A percentile compares a stretch with the other conserved stretches of the same genome.
Evolutionary conservation across 306 rosid species (phyloP).

Genomic region (Fragaria ananassa): DNA sequence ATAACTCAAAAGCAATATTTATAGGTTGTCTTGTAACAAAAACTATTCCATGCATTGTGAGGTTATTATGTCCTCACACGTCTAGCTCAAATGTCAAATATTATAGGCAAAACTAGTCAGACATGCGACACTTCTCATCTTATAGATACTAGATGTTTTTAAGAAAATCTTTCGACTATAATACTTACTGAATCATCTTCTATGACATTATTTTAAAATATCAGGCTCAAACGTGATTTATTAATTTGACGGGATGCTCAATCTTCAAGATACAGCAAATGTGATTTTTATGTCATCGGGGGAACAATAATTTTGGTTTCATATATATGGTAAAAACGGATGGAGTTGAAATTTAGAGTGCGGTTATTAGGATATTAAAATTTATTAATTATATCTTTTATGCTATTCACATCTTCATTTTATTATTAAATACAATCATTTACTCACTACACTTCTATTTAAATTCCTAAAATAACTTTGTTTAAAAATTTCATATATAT

Average conservation of each 20-base stretch:
- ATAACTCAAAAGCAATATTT: neutral
- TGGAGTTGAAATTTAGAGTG: neutral
- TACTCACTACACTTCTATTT: no score
- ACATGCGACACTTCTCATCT: neutral
- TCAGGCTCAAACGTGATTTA: neutral
- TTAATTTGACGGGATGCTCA: neutral
- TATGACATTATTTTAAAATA: neutral
- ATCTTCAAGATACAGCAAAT: neutral
- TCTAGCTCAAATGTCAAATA: slow-evolving; percentile 28
- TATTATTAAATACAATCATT: no score
- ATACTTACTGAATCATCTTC: neutral
- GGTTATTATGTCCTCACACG: neutral
- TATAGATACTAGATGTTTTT: no score
- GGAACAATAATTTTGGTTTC: no score
- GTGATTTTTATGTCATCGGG: neutral
- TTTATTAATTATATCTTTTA: no score
- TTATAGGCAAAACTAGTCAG: slow-evolving; percentile 10
- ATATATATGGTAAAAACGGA: neutral
- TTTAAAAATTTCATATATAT: no score
- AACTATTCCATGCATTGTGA: neutral
- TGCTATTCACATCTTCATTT: no score
- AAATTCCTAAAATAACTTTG: no score
- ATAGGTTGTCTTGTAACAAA: neutral
- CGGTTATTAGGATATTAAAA: no score
- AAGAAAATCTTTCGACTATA: neutral